Conservation (phyloP, 176 grass and related monocot genomes). For the Triticum dicoccoides region DNA sequence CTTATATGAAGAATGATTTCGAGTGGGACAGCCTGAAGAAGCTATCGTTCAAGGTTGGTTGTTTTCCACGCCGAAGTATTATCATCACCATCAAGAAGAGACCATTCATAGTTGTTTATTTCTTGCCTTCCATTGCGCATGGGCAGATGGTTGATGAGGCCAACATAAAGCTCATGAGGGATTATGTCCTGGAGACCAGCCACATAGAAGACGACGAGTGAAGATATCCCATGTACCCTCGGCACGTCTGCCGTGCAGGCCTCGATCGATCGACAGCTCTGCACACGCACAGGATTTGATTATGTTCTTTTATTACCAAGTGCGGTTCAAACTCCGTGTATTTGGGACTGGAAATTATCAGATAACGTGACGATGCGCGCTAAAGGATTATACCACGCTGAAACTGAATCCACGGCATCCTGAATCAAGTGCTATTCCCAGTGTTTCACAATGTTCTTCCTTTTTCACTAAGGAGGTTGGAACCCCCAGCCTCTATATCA, state of each 20-base stretch:
- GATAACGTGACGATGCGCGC: background rate
- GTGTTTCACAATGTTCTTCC: too few species aligned
- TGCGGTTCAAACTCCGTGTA: background rate
- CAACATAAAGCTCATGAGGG: constrained; percentile 83
- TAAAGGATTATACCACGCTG: too few species aligned
- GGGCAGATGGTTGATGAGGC: constrained; percentile 87
- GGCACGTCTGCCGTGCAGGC: background rate
- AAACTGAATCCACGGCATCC: too few species aligned
- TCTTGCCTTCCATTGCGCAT: background rate
- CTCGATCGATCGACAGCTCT: background rate
- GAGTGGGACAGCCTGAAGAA: constrained; percentile 94
- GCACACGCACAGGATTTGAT: background rate
- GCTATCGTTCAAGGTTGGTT: constrained; percentile 66
- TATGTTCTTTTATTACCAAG: background rate
- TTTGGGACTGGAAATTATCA: background rate
- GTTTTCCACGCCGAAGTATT: background rate
- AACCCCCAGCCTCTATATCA: too few species aligned
- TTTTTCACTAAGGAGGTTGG: too few species aligned
- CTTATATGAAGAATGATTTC: constrained; percentile 80
- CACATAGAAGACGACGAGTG: constrained; percentile 60
- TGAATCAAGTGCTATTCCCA: too few species aligned
- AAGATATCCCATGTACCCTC: background rate
- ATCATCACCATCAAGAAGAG: background rate
- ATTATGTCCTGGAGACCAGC: constrained; percentile 83
- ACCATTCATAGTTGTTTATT: background rate